A percentile compares a stretch with the other conserved stretches of the same genome.
phyloP scores from a whole-genome alignment of 345 rosid species.

The Citrus inodora region DNA sequence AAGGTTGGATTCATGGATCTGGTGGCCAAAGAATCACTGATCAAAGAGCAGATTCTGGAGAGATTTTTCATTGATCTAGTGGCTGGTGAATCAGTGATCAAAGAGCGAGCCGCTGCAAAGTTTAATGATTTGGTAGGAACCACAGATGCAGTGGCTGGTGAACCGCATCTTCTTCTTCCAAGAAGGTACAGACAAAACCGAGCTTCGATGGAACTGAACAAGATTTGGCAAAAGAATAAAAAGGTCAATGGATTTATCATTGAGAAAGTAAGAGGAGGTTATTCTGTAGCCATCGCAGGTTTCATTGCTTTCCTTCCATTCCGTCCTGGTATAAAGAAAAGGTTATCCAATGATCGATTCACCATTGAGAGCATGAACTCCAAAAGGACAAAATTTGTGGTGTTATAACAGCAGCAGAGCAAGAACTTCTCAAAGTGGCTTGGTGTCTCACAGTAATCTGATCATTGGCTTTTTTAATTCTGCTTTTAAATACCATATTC shows the following conservation, averaged over 20 bases:
- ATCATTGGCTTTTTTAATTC: background rate
- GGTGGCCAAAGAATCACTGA: background rate
- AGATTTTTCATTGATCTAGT: background rate
- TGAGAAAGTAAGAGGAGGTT: background rate
- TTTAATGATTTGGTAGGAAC: no score
- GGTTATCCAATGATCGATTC: conserved; percentile 3
- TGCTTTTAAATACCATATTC: background rate
- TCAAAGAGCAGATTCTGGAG: background rate
- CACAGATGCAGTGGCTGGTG: no score
- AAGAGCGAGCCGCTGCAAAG: no score
- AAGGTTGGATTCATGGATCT: background rate
- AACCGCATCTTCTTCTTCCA: background rate
- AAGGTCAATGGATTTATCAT: background rate
- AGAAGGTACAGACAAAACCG: background rate
- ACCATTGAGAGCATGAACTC: conserved; percentile 5
- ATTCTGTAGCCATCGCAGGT: background rate
- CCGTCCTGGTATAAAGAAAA: background rate
- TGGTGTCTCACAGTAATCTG: conserved; percentile 58
- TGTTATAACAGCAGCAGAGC: background rate
- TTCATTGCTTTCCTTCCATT: conserved; percentile 7
- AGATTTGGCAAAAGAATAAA: background rate
- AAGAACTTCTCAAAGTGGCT: conserved; percentile 79
- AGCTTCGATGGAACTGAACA: background rate
- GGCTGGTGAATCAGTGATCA: background rate
- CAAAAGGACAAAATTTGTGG: background rate